Conservation (phyloP, 805 yeast species). For the Ogataea philodendri region DNA sequence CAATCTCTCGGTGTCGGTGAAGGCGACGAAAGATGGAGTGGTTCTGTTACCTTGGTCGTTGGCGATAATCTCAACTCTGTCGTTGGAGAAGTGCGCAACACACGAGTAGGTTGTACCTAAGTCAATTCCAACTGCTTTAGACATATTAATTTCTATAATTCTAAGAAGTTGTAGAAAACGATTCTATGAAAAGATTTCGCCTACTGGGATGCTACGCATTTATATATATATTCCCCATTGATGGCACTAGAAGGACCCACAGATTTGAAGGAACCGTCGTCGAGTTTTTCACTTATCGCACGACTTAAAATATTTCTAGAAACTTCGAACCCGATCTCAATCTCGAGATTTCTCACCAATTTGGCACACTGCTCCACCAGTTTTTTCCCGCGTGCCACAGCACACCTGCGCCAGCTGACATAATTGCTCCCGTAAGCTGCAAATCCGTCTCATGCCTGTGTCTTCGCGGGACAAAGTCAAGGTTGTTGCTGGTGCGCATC, state of each 20-base stretch:
- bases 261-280: slow-evolving; percentile 8
- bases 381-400: neutral
- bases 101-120: slow-evolving; percentile 91
- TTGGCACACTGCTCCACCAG: neutral
- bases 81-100: slow-evolving; percentile 91
- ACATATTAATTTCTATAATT: slow-evolving; percentile 32
- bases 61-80: slow-evolving; percentile 90
- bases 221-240: slow-evolving; percentile 10
- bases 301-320: slow-evolving; percentile 21
- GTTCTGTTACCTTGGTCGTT: slow-evolving; percentile 86
- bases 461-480: slow-evolving; percentile 7
- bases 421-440: too few species aligned
- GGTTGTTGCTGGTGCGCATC: slow-evolving; percentile 10
- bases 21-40: slow-evolving; percentile 79
- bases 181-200: slow-evolving; percentile 12
- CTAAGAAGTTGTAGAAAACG: slow-evolving; percentile 12
- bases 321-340: slow-evolving; percentile 13
- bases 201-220: slow-evolving; percentile 4
- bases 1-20: slow-evolving; percentile 74
- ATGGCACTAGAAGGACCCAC: slow-evolving; percentile 11
- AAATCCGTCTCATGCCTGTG: slow-evolving; percentile 12
- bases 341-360: neutral
- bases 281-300: slow-evolving; percentile 15
- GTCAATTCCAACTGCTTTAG: slow-evolving; percentile 68
- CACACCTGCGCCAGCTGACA: neutral